Percentiles rank a stretch among this genome's conserved stretches.
Conservation (phyloP, 2,329 filamentous ascomycete species). For the Blastomyces percursus region DNA sequence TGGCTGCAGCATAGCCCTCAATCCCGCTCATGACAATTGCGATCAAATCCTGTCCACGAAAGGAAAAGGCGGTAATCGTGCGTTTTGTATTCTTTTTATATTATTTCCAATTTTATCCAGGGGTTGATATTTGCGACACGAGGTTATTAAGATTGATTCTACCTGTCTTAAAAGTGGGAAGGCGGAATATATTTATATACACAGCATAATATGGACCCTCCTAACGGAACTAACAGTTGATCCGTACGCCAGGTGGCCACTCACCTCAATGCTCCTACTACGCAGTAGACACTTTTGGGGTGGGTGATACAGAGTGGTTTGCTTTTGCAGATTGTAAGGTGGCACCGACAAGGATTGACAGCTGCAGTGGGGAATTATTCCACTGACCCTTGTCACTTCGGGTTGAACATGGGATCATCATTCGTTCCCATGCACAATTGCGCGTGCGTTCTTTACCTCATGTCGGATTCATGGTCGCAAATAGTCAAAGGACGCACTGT, state of each 20-base stretch:
- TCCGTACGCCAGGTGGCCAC: not conserved
- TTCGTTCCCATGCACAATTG: not conserved
- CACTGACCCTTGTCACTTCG: not conserved
- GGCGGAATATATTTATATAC: not conserved
- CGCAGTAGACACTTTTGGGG: not conserved
- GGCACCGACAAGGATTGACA: not conserved
- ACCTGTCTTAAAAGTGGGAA: not conserved
- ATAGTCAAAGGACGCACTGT: not conserved
- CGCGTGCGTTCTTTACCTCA: not conserved
- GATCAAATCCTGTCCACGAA: not conserved
- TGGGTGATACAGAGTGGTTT: not conserved
- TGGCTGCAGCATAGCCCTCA: not conserved
- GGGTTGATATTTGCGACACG: not conserved
- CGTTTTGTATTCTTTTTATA: not conserved
- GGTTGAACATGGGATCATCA: not conserved
- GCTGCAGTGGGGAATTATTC: not conserved
- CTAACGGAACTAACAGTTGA: not conserved
- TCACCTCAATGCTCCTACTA: not conserved
- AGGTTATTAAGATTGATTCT: not conserved
- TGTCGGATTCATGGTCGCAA: not conserved
- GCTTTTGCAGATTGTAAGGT: not conserved
- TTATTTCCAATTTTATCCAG: not conserved
- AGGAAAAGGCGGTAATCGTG: not conserved
- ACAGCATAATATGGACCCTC: not conserved
- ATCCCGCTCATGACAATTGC: not conserved